Evolutionary conservation across 2,329 filamentous ascomycete species (phyloP), one percentile per base, ranked within the genome.

Genomic region (Talaromyces rugulosus): DNA sequence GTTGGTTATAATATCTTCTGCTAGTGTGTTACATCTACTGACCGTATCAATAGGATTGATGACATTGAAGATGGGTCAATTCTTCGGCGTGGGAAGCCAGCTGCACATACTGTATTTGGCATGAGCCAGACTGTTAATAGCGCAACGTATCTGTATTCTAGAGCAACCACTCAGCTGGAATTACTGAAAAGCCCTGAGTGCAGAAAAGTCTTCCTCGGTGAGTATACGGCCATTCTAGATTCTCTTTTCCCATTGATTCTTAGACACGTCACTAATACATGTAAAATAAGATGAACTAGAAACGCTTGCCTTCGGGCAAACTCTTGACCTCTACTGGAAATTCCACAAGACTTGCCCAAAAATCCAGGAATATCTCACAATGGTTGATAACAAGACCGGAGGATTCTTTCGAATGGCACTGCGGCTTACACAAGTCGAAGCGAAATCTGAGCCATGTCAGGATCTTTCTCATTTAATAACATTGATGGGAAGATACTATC

Each of bases 51-150:
- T 42, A 59, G 57, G 57, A 63, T 80, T 2, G 77, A 79, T 59
- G 77, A 79, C 62, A 69, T 79, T 28, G 66, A 80, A 65, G 77
- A 79, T 56, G 60, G 62, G 2, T 78, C 77, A 1, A 33, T 61
- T 2, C 62, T 76, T 0, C 68, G 77, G 3, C 70, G 77, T 3
- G 75, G 74, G 6, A 66, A 65, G 12, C 75, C 77, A 12, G 62
- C 76, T 0, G 66, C 73, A 1, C 76, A 79, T 58, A 63, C 62
- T 1, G 66, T 79, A 5, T 80, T 72, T 63, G 78, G 77, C 0
- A 16, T 34, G 8, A 64, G 66, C 0, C 76, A 78, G 58, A 70
- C 75, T 0, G 72, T 79, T 56, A 78, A 80, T 60, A 66, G 66
- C 1, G 71, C 77, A 6, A 72, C 64, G 9, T 77, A 70, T 60